A percentile compares a stretch with the other conserved stretches of the same genome.
These are phyloP conservation scores for Saccharomycopsis guyanensis DNA, from an alignment of 805 yeast species.

Conservation along the genomic window DNA sequence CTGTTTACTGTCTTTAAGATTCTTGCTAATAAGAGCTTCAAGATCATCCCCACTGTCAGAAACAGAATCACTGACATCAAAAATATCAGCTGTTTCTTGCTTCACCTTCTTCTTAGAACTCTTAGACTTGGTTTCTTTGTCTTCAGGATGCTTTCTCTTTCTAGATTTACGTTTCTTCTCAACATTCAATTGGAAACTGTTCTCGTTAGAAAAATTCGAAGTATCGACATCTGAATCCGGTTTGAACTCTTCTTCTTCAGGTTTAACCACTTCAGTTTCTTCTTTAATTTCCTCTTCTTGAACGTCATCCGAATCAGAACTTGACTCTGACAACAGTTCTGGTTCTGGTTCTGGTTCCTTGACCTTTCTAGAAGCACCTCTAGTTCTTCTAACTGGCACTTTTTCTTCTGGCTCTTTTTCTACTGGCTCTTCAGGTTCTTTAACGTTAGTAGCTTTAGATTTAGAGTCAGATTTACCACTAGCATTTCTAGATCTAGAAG, in stretches of 20 bases:
- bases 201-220: neutral
- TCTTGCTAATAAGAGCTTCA: conserved; percentile 11
- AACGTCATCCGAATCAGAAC: neutral
- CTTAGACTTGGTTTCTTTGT: conserved; percentile 6
- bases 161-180: neutral
- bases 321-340: no score
- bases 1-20: conserved; percentile 18
- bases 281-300: no score
- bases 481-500: neutral
- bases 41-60: conserved; percentile 3
- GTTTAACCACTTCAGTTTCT: no score
- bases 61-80: conserved; percentile 11
- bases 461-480: no score
- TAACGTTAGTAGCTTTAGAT: neutral
- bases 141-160: conserved; percentile 2
- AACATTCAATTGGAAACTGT: neutral
- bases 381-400: neutral
- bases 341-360: no score
- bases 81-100: conserved; percentile 3
- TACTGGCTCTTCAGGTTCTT: neutral
- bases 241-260: neutral
- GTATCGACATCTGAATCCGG: neutral
- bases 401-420: neutral
- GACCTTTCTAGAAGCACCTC: neutral
- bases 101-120: conserved; percentile 3